Evolutionary conservation across 805 yeast species (phyloP), one percentile per base, ranked within the genome.

Genomic region (Wickerhamiella qilinensis): DNA sequence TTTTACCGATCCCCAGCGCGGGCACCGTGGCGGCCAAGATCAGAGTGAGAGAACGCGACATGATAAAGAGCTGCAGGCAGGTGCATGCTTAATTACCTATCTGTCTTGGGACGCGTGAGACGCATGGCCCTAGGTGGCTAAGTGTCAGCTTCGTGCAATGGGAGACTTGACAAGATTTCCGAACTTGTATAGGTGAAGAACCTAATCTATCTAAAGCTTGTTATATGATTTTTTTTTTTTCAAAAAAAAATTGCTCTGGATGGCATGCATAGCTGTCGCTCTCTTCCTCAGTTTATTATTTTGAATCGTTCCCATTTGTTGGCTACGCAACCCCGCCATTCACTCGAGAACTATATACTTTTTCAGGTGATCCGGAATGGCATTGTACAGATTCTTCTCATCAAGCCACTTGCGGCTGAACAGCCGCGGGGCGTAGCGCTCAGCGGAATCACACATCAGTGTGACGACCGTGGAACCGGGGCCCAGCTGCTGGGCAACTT

Each of bases 401-500:
- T 78, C 65, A 37, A 85, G 65, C 94, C 94, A 85, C 39, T 64
- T 64, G 55, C 69, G 69, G 47, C 85, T 75, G 60, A 86, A 86
- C 30, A 85, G 62, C 38, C 93, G 64, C 46, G 79, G 86, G 15
- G 85, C 75, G 51, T 86, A 86, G 51, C 86, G 80, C 57, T 84
- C 93, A 30, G 93, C 94, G 19, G 91, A 75, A 55, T 86, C 96
- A 37, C 91, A 81, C 45, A 86, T 63, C n/a, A 86, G 68, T 0
- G 96, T 86, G 22, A 82, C 95, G 20, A 86, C 79, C 44, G 82
- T 85, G 22, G 75, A 73, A 49, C 80, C 84, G 2, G 94, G 94
- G 11, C 66, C 66, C 38, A 84, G 67, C 5, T 62, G 53, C 57
- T 74, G 58, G 2, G 95, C 94, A 16, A 82, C 75, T 53, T 74